Evolutionary conservation across 345 rosid genomes (phyloP).

Genomic region (Luvunga scandens): DNA sequence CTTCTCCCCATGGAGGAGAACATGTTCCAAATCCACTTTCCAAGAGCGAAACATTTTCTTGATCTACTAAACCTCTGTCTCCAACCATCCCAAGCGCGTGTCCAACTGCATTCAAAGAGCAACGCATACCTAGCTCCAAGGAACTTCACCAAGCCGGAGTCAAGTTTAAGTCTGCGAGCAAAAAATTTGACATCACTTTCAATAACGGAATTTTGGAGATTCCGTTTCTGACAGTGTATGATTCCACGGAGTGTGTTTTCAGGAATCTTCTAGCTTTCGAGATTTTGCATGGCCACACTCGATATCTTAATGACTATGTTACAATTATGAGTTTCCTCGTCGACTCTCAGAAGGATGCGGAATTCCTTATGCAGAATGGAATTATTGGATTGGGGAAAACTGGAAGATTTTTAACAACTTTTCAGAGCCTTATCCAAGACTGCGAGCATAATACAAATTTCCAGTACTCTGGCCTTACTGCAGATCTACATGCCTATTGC

Average conservation of each 20-base stretch:
- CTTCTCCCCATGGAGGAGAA: too few species aligned
- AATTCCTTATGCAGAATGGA: constrained; percentile 1
- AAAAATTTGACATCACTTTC: background rate
- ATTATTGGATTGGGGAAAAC: background rate
- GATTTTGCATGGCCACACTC: background rate
- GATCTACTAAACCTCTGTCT: background rate
- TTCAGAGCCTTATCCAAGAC: too few species aligned
- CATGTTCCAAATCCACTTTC: too few species aligned
- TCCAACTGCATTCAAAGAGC: background rate
- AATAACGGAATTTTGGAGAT: background rate
- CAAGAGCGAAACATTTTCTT: background rate
- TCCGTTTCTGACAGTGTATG: background rate
- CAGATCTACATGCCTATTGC: too few species aligned
- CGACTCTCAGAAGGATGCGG: constrained; percentile 14
- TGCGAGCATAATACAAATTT: too few species aligned
- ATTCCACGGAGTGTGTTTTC: background rate
- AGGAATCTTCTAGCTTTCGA: background rate
- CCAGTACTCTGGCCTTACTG: too few species aligned
- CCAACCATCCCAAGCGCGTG: background rate
- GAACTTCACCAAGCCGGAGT: constrained; percentile 7
- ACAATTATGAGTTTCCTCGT: constrained; percentile 5
- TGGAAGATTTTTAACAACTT: too few species aligned
- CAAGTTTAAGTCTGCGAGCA: background rate
- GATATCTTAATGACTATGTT: background rate
- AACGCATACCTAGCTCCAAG: background rate